Conservation (phyloP, 2,329 filamentous ascomycete genomes). For the Colletotrichum sp. region DNA sequence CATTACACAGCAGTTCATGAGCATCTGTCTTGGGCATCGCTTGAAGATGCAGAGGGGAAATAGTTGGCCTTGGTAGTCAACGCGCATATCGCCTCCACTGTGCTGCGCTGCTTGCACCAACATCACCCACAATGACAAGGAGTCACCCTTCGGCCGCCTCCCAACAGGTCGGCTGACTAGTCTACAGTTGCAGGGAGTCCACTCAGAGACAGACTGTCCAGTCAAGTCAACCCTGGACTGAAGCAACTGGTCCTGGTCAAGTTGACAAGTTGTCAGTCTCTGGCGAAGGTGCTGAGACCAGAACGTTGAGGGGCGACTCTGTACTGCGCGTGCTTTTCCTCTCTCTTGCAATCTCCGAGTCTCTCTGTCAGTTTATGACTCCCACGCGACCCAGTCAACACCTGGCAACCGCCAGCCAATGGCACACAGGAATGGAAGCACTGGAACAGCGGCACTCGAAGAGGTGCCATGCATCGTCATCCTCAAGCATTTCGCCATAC, state of each 20-base stretch:
- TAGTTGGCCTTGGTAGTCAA: background rate
- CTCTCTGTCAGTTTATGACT: background rate
- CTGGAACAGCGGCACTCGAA: background rate
- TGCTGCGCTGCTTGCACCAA: background rate
- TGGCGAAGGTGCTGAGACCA: background rate
- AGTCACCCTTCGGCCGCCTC: background rate
- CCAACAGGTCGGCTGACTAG: background rate
- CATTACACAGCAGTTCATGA: background rate
- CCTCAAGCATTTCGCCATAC: background rate
- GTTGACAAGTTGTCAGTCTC: background rate
- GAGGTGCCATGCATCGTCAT: background rate
- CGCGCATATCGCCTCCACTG: background rate
- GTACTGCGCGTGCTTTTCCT: background rate
- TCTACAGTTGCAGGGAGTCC: background rate
- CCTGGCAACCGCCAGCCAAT: conserved; percentile 11
- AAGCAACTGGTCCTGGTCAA: background rate
- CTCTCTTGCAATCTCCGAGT: background rate
- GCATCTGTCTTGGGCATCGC: background rate
- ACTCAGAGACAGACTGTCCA: background rate
- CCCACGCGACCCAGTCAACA: background rate
- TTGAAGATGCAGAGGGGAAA: background rate
- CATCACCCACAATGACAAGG: background rate
- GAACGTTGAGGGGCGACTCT: background rate
- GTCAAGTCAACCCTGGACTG: background rate
- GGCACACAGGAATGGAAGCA: background rate